A percentile compares a stretch with the other conserved stretches of the same genome.
phyloP scores from a whole-genome alignment of 2,329 filamentous ascomycete genomes.

The Colletotrichum limetticola region DNA sequence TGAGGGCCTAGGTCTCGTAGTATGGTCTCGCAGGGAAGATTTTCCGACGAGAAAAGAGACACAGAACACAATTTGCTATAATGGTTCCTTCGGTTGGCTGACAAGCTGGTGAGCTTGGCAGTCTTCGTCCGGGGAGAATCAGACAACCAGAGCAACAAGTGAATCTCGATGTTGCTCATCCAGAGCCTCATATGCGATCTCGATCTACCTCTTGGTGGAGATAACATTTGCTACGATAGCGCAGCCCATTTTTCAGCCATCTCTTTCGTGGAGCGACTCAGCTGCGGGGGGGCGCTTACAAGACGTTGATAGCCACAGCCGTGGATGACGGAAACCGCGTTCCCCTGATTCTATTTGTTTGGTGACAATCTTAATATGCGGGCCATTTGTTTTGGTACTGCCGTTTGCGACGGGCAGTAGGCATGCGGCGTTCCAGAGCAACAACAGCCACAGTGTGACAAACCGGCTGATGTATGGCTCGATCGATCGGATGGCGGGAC shows the following conservation, averaged over 20 bases:
- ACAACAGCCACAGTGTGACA: constrained; percentile 25
- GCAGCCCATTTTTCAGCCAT: background rate
- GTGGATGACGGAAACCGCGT: constrained; percentile 28
- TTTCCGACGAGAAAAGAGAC: background rate
- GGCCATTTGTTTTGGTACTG: constrained; percentile 27
- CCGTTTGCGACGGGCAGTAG: constrained; percentile 14
- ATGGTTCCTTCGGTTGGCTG: background rate
- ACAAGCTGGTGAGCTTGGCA: background rate
- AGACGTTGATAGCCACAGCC: background rate
- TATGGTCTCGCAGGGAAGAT: background rate
- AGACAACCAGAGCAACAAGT: background rate
- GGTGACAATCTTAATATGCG: constrained; percentile 26
- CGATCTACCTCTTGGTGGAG: constrained; percentile 9
- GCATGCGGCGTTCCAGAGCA: constrained; percentile 30
- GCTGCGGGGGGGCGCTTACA: background rate
- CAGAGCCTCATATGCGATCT: background rate
- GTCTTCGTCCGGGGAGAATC: background rate
- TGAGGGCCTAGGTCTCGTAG: background rate
- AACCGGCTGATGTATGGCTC: constrained; percentile 15
- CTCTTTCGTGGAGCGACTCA: background rate
- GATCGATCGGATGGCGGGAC: constrained; percentile 16
- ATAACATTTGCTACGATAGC: background rate
- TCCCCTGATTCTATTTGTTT: constrained; percentile 31
- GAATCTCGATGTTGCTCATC: background rate
- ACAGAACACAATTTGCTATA: background rate